Conservation (phyloP, 2,329 filamentous ascomycete species). For the Penicillium polonicum region DNA sequence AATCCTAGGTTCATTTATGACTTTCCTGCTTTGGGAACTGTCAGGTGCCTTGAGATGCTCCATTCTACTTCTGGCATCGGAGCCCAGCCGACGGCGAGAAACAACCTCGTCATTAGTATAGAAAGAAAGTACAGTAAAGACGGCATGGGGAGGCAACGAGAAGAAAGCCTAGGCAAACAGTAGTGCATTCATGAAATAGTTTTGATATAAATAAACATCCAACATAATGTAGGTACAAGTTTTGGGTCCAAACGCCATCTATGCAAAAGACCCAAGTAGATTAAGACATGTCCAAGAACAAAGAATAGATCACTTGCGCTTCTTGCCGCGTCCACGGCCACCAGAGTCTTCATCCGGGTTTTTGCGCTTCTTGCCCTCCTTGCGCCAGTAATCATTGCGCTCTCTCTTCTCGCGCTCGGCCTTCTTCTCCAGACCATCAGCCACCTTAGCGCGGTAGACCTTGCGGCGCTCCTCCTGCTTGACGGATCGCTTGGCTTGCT, state of each 20-base stretch:
- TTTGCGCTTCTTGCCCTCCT: slow-evolving; percentile 79
- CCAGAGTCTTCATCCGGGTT: slow-evolving; percentile 53
- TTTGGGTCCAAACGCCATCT: slow-evolving; percentile 28
- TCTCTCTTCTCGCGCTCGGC: slow-evolving; percentile 84
- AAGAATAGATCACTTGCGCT: slow-evolving; percentile 37
- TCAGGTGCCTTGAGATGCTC: background rate
- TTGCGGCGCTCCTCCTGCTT: slow-evolving; percentile 87
- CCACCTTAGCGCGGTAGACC: slow-evolving; percentile 79
- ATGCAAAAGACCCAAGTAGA: slow-evolving; percentile 22
- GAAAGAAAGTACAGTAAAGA: background rate
- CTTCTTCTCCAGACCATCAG: slow-evolving; percentile 80
- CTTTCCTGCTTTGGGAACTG: background rate
- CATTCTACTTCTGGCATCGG: background rate
- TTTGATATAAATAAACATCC: slow-evolving; percentile 5
- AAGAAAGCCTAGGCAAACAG: background rate
- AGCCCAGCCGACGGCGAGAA: background rate
- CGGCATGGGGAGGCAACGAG: background rate
- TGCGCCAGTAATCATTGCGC: slow-evolving; percentile 86
- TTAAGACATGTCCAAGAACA: slow-evolving; percentile 18
- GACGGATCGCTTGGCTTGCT: slow-evolving; percentile 73
- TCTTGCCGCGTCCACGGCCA: slow-evolving; percentile 49
- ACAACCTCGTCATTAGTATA: too few species aligned
- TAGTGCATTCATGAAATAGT: background rate
- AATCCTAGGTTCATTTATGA: background rate
- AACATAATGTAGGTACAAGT: slow-evolving; percentile 13